Evolutionary conservation across 306 rosid species (phyloP).

Genomic region (Senna siamea): DNA sequence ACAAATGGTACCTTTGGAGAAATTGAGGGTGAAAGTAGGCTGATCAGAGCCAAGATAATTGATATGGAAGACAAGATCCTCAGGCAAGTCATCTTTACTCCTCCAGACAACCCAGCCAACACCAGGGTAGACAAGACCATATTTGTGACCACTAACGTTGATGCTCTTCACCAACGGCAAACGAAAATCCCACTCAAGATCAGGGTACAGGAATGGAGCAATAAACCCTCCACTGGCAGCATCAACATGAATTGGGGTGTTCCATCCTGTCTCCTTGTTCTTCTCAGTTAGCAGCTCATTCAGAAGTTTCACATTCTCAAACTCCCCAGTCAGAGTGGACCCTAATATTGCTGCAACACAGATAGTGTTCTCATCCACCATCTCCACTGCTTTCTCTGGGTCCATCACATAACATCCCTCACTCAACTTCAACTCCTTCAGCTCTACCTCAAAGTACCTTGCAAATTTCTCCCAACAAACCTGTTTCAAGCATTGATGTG

Average conservation of each 20-base stretch:
- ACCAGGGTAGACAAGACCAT: slow-evolving; percentile 92
- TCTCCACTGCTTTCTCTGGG: slow-evolving; percentile 81
- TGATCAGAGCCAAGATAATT: slow-evolving; percentile 96
- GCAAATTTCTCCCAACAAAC: slow-evolving; percentile 99
- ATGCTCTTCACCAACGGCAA: slow-evolving; percentile 82
- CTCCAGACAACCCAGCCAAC: slow-evolving; percentile 96
- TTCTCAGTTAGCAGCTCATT: slow-evolving; percentile 65
- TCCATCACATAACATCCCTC: slow-evolving; percentile 91
- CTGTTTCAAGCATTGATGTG: slow-evolving; percentile 41
- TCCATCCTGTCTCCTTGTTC: slow-evolving; percentile 81
- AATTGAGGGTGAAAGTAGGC: slow-evolving; percentile 92
- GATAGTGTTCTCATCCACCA: slow-evolving; percentile 95
- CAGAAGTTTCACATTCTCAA: slow-evolving; percentile 88
- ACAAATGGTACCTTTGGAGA: slow-evolving; percentile 65
- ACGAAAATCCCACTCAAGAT: slow-evolving; percentile 83
- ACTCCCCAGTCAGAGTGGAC: slow-evolving; percentile 87
- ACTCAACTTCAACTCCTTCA: slow-evolving; percentile 84
- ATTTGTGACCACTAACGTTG: slow-evolving; percentile 91
- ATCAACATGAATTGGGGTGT: slow-evolving; percentile 75
- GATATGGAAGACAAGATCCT: slow-evolving; percentile 81
- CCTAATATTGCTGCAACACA: slow-evolving; percentile 96
- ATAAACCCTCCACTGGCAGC: slow-evolving; percentile 93
- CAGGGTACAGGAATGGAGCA: slow-evolving; percentile 82
- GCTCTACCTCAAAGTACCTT: slow-evolving; percentile 93
- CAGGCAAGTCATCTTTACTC: slow-evolving; percentile 78